A percentile compares a stretch with the other conserved stretches of the same genome.
phyloP scores from a whole-genome alignment of 192 early-diverging fungal species.

The Backusella macrospora region DNA sequence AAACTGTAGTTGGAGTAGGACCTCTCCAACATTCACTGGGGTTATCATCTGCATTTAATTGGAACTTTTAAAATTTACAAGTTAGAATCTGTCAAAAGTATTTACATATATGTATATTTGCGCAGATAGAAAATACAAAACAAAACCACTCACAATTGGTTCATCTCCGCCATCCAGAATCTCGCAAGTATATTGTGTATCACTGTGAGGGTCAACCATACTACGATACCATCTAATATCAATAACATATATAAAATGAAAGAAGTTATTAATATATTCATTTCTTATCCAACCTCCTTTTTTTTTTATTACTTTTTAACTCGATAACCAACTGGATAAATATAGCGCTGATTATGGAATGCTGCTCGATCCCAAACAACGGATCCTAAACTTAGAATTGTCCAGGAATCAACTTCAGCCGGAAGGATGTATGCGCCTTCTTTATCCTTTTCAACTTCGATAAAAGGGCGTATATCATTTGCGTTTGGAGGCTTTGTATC shows the following conservation, averaged over 20 bases:
- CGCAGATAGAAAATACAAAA: background rate
- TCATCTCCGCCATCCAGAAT: slow-evolving; percentile 79
- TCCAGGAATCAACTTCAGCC: slow-evolving; percentile 74
- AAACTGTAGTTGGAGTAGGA: slow-evolving; percentile 82
- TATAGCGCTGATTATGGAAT: slow-evolving; percentile 89
- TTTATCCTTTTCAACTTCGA: slow-evolving; percentile 52
- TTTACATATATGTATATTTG: too few species aligned
- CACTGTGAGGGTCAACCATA: slow-evolving; percentile 52
- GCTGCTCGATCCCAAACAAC: slow-evolving; percentile 74
- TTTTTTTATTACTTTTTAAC: slow-evolving; percentile 48
- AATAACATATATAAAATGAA: slow-evolving; percentile 4
- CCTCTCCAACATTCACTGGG: slow-evolving; percentile 68
- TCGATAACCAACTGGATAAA: slow-evolving; percentile 88
- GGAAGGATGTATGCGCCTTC: slow-evolving; percentile 74
- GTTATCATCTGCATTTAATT: slow-evolving; percentile 82
- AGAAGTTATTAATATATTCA: background rate
- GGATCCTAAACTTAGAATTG: slow-evolving; percentile 66
- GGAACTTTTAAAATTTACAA: slow-evolving; percentile 53
- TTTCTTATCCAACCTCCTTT: background rate
- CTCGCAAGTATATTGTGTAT: slow-evolving; percentile 71
- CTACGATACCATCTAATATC: slow-evolving; percentile 51
- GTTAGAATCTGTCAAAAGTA: slow-evolving; percentile 2
- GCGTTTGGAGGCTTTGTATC: slow-evolving; percentile 40
- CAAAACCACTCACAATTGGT: slow-evolving; percentile 42
- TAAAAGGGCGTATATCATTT: slow-evolving; percentile 32